Evolutionary conservation across 192 early-diverging fungal genomes (phyloP).

Genomic region (Mycoemilia scoparia): DNA sequence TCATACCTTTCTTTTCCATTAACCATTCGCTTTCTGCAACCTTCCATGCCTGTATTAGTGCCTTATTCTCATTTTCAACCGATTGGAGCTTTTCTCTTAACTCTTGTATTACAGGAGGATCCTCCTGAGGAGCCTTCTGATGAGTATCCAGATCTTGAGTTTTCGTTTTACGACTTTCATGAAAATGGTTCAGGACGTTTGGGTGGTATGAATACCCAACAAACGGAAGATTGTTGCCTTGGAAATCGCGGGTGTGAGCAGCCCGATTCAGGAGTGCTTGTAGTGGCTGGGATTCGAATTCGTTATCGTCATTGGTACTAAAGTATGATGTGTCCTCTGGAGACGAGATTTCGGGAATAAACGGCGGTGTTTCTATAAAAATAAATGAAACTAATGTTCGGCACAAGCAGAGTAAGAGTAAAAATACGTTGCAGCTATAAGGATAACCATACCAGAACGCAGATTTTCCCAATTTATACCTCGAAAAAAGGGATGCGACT

Average conservation of each 20-base stretch:
- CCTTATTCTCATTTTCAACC: neutral
- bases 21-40: no score
- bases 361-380: slow-evolving; percentile 55
- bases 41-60: neutral
- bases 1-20: neutral
- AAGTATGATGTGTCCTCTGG: slow-evolving; percentile 84
- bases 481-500: slow-evolving; percentile 45
- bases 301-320: slow-evolving; percentile 58
- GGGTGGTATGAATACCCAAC: slow-evolving; percentile 64
- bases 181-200: slow-evolving; percentile 5
- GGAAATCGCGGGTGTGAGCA: slow-evolving; percentile 37
- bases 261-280: slow-evolving; percentile 27
- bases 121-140: no score
- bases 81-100: no score
- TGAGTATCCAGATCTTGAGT: no score
- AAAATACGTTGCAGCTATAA: slow-evolving; percentile 2
- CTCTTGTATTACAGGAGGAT: no score
- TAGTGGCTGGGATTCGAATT: slow-evolving; percentile 26
- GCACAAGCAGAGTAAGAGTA: neutral
- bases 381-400: slow-evolving; percentile 2
- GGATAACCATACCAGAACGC: slow-evolving; percentile 18
- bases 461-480: slow-evolving; percentile 42
- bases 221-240: slow-evolving; percentile 67
- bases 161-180: no score
- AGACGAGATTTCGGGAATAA: slow-evolving; percentile 67